Base-by-base conservation (phyloP, 441 rosid genomes). In the Geranium incanum region DNA sequence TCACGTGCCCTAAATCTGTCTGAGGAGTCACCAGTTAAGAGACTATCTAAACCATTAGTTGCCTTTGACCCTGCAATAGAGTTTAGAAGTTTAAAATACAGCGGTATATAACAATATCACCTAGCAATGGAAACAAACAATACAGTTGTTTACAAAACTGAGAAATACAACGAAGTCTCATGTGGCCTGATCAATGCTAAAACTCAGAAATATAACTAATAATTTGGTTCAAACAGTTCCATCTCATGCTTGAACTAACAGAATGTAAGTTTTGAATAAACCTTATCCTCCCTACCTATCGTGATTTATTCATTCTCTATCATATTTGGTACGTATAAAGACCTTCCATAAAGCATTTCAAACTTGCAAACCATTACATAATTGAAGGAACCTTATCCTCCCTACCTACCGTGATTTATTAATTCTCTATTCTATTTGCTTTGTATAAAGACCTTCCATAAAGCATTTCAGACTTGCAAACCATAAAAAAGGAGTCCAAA, bases 1-100 rank as follows among this genome's bases (percentile, higher is more conserved):
- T 91, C 96, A 74, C 99, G 95, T 36, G 73, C 71, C 68, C 83
- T 77, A 78, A 88, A 95, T 80, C 90, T 86, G 76, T 88, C 93
- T n/a, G 85, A 71, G 62, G 84, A 77, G 77, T 88, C 94, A n/a
- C 73, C 81, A 70, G 75, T 84, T 76, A 80, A 75, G 70, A 79
- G 74, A 65, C 84, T 75, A 70, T 80, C 79, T 72, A 77, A 66
- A 72, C 71, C 84, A 78, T 72, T 75, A 48, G 78, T 76, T 77
- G 82, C 73, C 76, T 67, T 86, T 67, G 78, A 87, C 77, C 66
- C 95, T 86, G 80, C 83, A 84, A 73, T 67, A 75, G 76, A 74
- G 55, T 57, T 73, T 39, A 23, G 19, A 73, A 67, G 65, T 48
- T 75, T 66, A 77, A 38, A 15, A 71, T 33, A 38, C 55, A 70